phyloP scores from a whole-genome alignment of 176 grass and related monocot genomes.

The Guadua angustifolia region DNA sequence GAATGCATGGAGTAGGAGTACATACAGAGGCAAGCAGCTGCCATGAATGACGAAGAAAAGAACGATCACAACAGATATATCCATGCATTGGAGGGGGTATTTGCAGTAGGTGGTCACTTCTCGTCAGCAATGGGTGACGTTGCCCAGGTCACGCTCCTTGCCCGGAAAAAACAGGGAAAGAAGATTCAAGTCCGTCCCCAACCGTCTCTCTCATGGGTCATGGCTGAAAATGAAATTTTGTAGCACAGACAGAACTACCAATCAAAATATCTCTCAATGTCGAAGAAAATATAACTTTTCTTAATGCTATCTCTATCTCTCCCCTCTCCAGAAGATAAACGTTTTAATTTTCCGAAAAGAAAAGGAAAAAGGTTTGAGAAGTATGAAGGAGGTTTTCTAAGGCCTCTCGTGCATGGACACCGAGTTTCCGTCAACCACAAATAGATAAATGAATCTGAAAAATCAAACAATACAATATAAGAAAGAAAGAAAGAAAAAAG shows the following conservation, averaged over 20 bases:
- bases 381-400: neutral
- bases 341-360: too few relatives aligned
- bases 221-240: neutral
- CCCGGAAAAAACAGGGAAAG: neutral
- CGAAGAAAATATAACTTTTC: too few relatives aligned
- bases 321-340: too few relatives aligned
- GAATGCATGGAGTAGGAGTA: too few relatives aligned
- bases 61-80: neutral
- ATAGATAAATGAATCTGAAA: neutral
- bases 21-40: too few relatives aligned
- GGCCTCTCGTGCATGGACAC: neutral
- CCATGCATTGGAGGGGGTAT: neutral
- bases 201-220: conserved; percentile 10
- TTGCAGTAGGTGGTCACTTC: neutral
- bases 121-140: neutral
- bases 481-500: neutral
- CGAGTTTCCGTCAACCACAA: neutral
- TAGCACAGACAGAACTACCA: neutral
- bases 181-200: neutral
- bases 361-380: too few relatives aligned
- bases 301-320: too few relatives aligned
- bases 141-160: neutral
- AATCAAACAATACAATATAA: neutral
- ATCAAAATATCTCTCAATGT: neutral
- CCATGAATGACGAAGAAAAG: too few relatives aligned